Base-by-base conservation (phyloP, 2,329 filamentous ascomycete genomes). In the Delphinella strobiligena region DNA sequence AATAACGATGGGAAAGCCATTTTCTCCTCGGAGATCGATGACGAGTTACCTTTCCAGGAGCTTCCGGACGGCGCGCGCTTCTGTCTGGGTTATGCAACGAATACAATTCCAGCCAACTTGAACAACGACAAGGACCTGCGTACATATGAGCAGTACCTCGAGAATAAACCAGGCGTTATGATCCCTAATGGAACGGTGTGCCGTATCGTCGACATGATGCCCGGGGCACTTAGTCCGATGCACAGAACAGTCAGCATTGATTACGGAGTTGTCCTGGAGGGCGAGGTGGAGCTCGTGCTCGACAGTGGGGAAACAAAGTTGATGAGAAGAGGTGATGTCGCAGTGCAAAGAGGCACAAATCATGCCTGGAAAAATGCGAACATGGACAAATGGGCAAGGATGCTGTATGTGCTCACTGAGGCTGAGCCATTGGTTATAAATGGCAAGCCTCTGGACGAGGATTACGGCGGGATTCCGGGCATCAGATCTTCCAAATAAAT, bases 161-260 rank as follows among this genome's bases (percentile, higher is more conserved):
- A 54, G 12, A 50, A 56, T 34, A 52, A 60, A 0, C 68, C 68
- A 0, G 67, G 68, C 2, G 54, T 72, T 7, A 59, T 61, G 14
- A 54, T 69, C n/a, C 33, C 33, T 7, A 35, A 35, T 18, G 33
- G 7, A 12, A 18, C 15, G 15, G 15, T 35, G 5, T 35, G 33
- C 24, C 34, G 16, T 19, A 7, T 36, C 16, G 34, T 36, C 5
- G 34, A 36, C 38, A 48, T 61, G 15, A 48, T 48, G 12, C 61
- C 61, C 0, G 54, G 55, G 2, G 51, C 52, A 31, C 42, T 45
- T 4, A 56, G 49, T 0, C 58, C 58, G 1, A 59, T 61, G 54
- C 59, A 63, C 45, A 51, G 60, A 1, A 60, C 60, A 2, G 49
- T 61, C 2, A 58, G 53, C 31, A 10, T 63, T 7, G 60, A 62